Percentiles rank a stretch among this genome's conserved stretches.
These are phyloP conservation scores for Trichoderma oligosporum DNA, from an alignment of 2,329 filamentous ascomycete genomes.

Conservation along the genomic window DNA sequence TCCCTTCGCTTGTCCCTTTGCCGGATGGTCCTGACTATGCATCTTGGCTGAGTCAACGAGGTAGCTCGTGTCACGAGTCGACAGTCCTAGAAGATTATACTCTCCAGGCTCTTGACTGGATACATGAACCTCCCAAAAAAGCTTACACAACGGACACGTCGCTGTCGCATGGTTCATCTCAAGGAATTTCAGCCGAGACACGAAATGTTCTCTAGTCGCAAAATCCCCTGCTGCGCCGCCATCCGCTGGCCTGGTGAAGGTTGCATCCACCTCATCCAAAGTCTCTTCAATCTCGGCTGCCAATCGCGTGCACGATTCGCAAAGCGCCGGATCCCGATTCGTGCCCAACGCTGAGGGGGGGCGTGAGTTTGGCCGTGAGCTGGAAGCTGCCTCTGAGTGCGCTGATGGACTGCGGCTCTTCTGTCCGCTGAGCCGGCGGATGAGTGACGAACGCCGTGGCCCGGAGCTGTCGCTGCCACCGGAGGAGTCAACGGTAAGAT, in stretches of 20 bases:
- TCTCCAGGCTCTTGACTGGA: conserved; percentile 31
- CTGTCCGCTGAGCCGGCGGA: conserved; percentile 36
- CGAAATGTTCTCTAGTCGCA: conserved; percentile 32
- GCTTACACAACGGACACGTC: conserved; percentile 35
- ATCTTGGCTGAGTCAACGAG: conserved; percentile 32
- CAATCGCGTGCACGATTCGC: conserved; percentile 31
- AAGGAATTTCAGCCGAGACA: conserved; percentile 29
- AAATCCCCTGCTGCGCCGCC: conserved; percentile 31
- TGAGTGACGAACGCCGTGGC: conserved; percentile 32
- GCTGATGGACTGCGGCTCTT: conserved; percentile 36
- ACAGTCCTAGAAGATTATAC: conserved; percentile 33
- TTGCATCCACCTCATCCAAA: conserved; percentile 32
- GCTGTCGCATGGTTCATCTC: conserved; percentile 34
- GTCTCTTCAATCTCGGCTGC: conserved; percentile 34
- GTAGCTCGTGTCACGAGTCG: conserved; percentile 35
- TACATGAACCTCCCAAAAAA: conserved; percentile 34
- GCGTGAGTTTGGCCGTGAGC: conserved; percentile 24
- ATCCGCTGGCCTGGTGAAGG: conserved; percentile 30
- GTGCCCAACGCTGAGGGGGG: conserved; percentile 19
- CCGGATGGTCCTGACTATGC: conserved; percentile 32
- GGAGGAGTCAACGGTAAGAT: conserved; percentile 34
- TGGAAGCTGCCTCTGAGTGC: conserved; percentile 30
- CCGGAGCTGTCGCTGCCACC: conserved; percentile 29
- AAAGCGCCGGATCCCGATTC: conserved; percentile 31
- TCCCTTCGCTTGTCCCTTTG: conserved; percentile 29